A percentile compares a stretch with the other conserved stretches of the same genome.
Conservation (phyloP, 78 protist species). For the Emiliania huxleyi region DNA sequence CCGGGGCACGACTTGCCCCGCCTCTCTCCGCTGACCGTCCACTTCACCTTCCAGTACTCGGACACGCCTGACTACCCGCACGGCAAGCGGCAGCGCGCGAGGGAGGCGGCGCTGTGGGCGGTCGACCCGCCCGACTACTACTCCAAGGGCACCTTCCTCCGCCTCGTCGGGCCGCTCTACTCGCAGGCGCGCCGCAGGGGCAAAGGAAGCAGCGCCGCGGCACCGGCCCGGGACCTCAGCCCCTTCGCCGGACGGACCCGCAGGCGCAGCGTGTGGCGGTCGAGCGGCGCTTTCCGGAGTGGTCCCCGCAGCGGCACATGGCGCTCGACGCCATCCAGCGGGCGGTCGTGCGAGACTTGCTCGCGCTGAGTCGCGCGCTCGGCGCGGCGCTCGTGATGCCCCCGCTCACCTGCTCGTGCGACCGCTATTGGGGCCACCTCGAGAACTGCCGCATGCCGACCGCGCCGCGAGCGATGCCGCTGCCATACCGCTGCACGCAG, state of each 20-base stretch:
- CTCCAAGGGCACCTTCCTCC: background rate
- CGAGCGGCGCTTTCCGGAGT: background rate
- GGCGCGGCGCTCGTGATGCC: background rate
- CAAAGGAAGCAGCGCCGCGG: no score
- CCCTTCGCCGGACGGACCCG: no score
- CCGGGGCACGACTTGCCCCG: background rate
- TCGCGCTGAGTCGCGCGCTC: background rate
- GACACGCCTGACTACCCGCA: background rate
- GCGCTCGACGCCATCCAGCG: background rate
- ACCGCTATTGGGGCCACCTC: background rate
- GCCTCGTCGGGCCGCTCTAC: background rate
- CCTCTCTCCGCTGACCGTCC: background rate
- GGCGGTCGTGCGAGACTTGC: background rate
- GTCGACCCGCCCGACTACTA: constrained; percentile 18
- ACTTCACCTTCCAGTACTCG: background rate
- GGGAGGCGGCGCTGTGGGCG: background rate
- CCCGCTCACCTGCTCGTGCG: background rate
- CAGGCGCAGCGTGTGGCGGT: background rate
- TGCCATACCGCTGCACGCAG: background rate
- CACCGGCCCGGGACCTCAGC: no score
- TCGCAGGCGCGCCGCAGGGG: no score
- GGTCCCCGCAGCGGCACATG: constrained; percentile 25
- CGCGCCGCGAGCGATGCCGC: background rate
- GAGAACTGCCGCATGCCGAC: background rate
- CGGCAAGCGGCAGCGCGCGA: constrained; percentile 24